These are phyloP conservation scores for Brassica cretica DNA, from an alignment of 345 rosid species.

Conservation along the genomic window DNA sequence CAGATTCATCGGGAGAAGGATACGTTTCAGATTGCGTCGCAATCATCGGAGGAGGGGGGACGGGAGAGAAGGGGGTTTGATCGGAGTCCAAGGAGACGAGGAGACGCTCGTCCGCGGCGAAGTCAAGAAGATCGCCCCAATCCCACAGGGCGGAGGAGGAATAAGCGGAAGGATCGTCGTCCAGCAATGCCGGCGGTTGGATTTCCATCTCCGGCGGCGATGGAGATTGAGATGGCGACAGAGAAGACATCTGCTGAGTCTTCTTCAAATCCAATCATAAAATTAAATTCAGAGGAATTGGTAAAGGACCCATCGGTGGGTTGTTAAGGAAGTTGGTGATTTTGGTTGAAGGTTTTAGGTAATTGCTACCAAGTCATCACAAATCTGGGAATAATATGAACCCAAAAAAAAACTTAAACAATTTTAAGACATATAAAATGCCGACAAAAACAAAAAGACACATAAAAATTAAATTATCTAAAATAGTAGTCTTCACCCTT, in stretches of 20 bases:
- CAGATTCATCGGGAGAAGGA: slow-evolving; percentile 27
- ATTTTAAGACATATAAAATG: too few species aligned
- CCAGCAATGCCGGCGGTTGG: slow-evolving; percentile 39
- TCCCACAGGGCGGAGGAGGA: slow-evolving; percentile 69
- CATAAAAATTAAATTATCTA: too few species aligned
- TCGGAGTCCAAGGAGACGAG: slow-evolving; percentile 47
- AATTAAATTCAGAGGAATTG: slow-evolving; percentile 9
- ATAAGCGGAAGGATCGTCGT: slow-evolving; percentile 43
- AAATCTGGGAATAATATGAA: not conserved
- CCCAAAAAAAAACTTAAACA: not conserved
- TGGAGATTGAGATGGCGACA: slow-evolving; percentile 30
- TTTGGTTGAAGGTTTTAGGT: slow-evolving; percentile 38
- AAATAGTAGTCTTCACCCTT: too few species aligned
- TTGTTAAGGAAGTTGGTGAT: slow-evolving; percentile 38
- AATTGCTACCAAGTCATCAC: slow-evolving; percentile 16
- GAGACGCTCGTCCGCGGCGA: slow-evolving; percentile 62
- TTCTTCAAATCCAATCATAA: not conserved
- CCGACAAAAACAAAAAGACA: too few species aligned
- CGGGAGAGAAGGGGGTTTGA: slow-evolving; percentile 13
- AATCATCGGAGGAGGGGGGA: slow-evolving; percentile 23
- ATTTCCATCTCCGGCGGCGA: slow-evolving; percentile 45
- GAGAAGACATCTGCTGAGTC: slow-evolving; percentile 27
- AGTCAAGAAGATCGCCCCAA: slow-evolving; percentile 82
- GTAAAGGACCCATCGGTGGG: slow-evolving; percentile 30
- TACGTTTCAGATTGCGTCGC: slow-evolving; percentile 31